Base-by-base conservation (phyloP, 2,329 filamentous ascomycete species). In the Ceratocystis eucalypticola region DNA sequence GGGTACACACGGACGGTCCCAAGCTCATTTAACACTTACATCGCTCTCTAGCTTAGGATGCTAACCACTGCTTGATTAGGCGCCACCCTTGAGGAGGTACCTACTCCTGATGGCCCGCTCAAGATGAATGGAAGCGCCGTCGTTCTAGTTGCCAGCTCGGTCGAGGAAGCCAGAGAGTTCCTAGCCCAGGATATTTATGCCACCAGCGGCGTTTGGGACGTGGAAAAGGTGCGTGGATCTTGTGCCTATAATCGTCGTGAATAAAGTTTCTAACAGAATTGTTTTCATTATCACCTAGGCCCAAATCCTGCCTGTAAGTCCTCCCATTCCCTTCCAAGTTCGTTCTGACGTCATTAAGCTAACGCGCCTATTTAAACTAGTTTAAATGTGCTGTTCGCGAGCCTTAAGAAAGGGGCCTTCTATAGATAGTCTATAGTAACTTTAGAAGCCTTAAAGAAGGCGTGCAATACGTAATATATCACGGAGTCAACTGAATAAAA, bases 111-210 rank as follows among this genome's bases (percentile, higher is more conserved):
- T 28, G 77, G 82, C 64, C 55, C 55, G 15, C 74, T 84, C 55
- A 84, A 88, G 73, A 91, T 94, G 77, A 83, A 84, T 69, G 91
- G 90, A 53, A 91, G 87, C 73, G 83, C 85, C 20, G 77, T 94
- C 72, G 79, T 95, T 33, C 78, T 84, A 48, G 75, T 82, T 37
- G 90, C 88, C 6, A 81, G 84, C 69, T 85, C 81, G 7, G 84
- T 82, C 71, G 87, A 91, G 69, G 87, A 91, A 73, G 83, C 89
- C 1, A 74, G 87, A 50, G 81, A 87, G 71, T 72, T 82, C 64
- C 74, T 96, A 61, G 83, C 82, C 74, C 80, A 83, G 62, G 91
- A 96, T 76, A 78, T 91, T 8, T 96, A 96, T 76, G 79, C 80
- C 8, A 80, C 77, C 68, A 80, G 76, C 55, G 89, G 86, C 0